phyloP scores from a whole-genome alignment of 805 yeast genomes.

The Candida nanaspora region DNA sequence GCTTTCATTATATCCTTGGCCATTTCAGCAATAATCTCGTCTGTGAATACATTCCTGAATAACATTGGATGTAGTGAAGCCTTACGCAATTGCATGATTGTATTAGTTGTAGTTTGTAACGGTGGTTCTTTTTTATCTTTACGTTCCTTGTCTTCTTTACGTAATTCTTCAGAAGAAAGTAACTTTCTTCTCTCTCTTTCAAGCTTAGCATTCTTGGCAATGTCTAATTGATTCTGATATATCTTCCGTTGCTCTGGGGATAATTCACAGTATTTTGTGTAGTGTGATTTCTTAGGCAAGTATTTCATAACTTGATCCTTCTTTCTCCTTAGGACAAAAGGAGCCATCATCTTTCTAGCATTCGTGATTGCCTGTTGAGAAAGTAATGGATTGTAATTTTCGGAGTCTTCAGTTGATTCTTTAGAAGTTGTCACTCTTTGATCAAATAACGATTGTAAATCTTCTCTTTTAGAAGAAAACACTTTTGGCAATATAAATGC shows the following conservation, averaged over 20 bases:
- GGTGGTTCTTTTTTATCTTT: constrained; percentile 18
- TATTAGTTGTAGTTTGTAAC: constrained; percentile 44
- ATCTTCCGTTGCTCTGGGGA: constrained; percentile 45
- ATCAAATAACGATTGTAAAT: constrained; percentile 73
- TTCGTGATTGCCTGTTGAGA: constrained; percentile 87
- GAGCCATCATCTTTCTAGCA: constrained; percentile 98
- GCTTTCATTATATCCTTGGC: constrained; percentile 73
- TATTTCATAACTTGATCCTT: constrained; percentile 89
- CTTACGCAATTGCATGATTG: constrained; percentile 83
- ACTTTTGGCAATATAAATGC: constrained; percentile 85
- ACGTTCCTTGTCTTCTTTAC: constrained; percentile 16
- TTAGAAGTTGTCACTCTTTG: constrained; percentile 60
- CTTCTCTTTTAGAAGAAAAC: constrained; percentile 77
- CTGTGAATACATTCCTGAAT: constrained; percentile 60
- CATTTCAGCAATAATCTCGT: constrained; percentile 55
- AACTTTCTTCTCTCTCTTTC: constrained; percentile 38
- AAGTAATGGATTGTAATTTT: constrained; percentile 65
- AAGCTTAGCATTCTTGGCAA: constrained; percentile 30
- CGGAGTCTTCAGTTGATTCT: constrained; percentile 19
- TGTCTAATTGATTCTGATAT: constrained; percentile 52
- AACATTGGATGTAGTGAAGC: constrained; percentile 90
- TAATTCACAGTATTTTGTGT: constrained; percentile 60
- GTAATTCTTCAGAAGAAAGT: constrained; percentile 25
- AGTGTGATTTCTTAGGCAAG: constrained; percentile 69
- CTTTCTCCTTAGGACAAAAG: constrained; percentile 87